Base-by-base conservation (phyloP, 495 filamentous ascomycete species). In the Penicillium lividum region DNA sequence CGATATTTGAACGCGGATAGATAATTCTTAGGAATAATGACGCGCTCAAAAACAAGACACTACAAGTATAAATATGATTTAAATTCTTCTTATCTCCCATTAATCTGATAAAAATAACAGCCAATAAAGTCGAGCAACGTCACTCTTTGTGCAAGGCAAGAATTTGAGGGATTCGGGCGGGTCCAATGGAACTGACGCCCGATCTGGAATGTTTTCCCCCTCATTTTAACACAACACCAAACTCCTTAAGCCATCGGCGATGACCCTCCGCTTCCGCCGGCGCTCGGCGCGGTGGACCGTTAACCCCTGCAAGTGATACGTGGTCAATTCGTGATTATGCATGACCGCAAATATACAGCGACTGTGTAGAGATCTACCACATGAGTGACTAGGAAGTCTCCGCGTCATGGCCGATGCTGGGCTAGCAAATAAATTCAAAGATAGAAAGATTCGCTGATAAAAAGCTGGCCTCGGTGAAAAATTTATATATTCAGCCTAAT, bases 201-300 rank as follows among this genome's bases (percentile, higher is more conserved):
- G 31, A 53, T 58, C 22, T 34, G 47, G 47, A 7, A 1, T 27
- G 22, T 13, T 30, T 31, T 34, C 28, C 47, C 47, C 47, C 47
- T 48, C 45, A 30, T 13, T 49, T 30, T 33, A 30, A 27, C 27
- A 8, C 10, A 11, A 10, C 36, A 5, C 38, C 13, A 13, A 16
- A 40, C 38, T 15, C 15, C 38, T 40, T 40, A 10, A 33, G 11
- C 47, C 47, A 44, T 42, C 57, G 57, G 57, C 44, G 15, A 34
- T 51, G 43, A 42, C 44, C 38, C 44, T 53, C 57, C 50, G 57
- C 57, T 40, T 40, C 38, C 38, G 38, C 38, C 38, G 55, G 55
- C 31, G 22, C 27, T 47, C 53, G 53, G 53, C 4, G 28, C 44
- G 9, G 16, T 47, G 44, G 44, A 28, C 44, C 44, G 44, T 15